Evolutionary conservation across 257 asterid genomes (phyloP), one percentile per base, ranked within the genome.

Genomic region (Ilex aquifolium): DNA sequence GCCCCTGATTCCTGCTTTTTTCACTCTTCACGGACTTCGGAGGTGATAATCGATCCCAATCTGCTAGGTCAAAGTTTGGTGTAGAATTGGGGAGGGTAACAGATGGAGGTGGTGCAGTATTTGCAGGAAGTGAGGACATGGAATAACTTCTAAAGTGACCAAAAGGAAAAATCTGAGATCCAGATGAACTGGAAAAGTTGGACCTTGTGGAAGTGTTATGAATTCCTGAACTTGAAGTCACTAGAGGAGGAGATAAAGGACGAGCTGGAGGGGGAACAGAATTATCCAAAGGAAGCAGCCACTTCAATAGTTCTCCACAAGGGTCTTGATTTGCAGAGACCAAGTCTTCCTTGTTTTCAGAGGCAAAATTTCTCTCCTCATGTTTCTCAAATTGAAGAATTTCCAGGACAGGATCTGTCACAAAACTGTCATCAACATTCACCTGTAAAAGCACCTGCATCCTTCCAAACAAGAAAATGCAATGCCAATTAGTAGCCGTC

Each of bases 391-490:
- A 93, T 70, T 93, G 99, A 65, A 90, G 91, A 79, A 93, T 88
- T 79, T 93, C 99, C 69, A 93, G 83, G 72, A 84, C 83, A 61
- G 99, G 99, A 79, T 90, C 87, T 68, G 72, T 82, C 60, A 86
- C 76, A 68, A 80, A 79, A 68, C 84, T 95, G 66, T 79, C 82
- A 67, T 91, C 90, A 69, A 93, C 80, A 79, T 84, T 87, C 73
- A 88, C 80, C 77, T 90, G 97, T 88, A 93, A 90, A 76, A 90
- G 95, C 70, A 93, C 95, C 99, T 93, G 99, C 95, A 88, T 84
- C 90, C 96, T 87, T 90, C 95, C 99, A 79, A 74, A 78, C 80
- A 89, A 77, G 69, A 85, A 80, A 73, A 77, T 71, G 66, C 68
- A 77, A 80, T 68, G 77, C 82, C 87, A 69, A 78, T 85, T 80